Base-by-base conservation (phyloP, 2,329 filamentous ascomycete species). In the Apiospora saccharicola region DNA sequence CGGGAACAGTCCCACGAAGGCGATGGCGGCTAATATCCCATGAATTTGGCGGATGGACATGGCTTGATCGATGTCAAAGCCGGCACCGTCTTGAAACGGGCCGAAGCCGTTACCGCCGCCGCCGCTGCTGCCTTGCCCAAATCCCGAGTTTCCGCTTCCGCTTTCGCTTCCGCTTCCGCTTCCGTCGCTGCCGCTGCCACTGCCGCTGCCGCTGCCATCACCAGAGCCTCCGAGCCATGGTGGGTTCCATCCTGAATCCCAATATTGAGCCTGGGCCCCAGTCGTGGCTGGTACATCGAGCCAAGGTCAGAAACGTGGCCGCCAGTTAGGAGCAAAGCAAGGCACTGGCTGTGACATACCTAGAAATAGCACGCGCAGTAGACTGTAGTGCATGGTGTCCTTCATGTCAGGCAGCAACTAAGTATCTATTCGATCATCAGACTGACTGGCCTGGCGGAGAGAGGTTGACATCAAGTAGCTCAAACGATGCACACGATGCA, bases 1-100 rank as follows among this genome's bases (percentile, higher is more conserved):
- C 2, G 85, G 86, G 75, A 87, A 86, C 24, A 87, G 74, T 26
- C 83, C 75, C 14, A 83, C 83, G 71, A 87, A 83, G 37, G 83
- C 82, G 7, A 85, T 24, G 12, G 81, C 76, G 8, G 82, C 83
- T 5, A 87, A 74, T 43, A 83, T 79, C 19, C 85, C 85, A 78
- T 87, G 85, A 41, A 82, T 75, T 5, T 75, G 80, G 37, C 84
- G 81, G 64, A 80, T 79, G 71, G 75, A 74, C 47, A 76, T 74
- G n/a, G 80, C 80, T 6, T 71, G 46, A 1, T 74, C 46, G 61
- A 80, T 71, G 70, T 80, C 79, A 76, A 82, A 79, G 68, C 77
- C 77, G 10, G 71, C 64, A 1, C 43, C 68, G 30, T 49, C 46
- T 6, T 71, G 67, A n/a, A 73, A 70, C 30, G 41, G 19, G 30